Base-by-base conservation (phyloP, 2,329 filamentous ascomycete genomes). In the Botrytis galanthina region DNA sequence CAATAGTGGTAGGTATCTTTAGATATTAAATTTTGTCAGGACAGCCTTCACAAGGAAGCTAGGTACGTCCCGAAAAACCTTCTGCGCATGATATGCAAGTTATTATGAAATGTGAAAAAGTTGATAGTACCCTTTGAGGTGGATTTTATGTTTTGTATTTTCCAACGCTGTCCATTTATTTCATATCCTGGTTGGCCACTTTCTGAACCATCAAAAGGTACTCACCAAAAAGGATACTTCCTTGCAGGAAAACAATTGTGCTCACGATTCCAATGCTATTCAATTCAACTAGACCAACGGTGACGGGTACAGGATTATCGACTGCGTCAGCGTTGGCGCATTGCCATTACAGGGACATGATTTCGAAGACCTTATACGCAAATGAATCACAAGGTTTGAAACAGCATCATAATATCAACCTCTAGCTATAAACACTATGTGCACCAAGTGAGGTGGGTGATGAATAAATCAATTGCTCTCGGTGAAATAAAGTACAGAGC, bases 1-100 rank as follows among this genome's bases (percentile, higher is more conserved):
- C 5, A 16, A 54, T 18, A 1, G n/a, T 29, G n/a, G 0, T 57
- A 29, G n/a, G 0, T 57, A 29, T 32, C n/a, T 9, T 1, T 57
- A 9, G 4, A 8, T 29, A 16, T 18, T 3, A 8, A 57, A 18
- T 18, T 18, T 14, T n/a, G 7, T 18, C 6, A 57, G 3, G n/a
- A 18, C 5, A 0, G 5, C 18, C 6, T 18, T 9, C 0, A 29
- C 3, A 29, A 29, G 7, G 3, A 18, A 8, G n/a, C 51, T 18
- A 18, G 6, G 1, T 18, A 18, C 14, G 7, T 18, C 14, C 9
- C 6, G 14, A 29, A 9, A 4, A 9, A 18, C 3, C 3, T 18
- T 18, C n/a, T 7, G 51, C 51, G 14, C n/a, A 18, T 0, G 7
- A 57, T 57, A 29, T 29, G 12, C 14, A 18, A 9, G 7, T 18